These are phyloP conservation scores for Coelastrella sp. DNA, from an alignment of 139 green algal genomes.

Conservation along the genomic window DNA sequence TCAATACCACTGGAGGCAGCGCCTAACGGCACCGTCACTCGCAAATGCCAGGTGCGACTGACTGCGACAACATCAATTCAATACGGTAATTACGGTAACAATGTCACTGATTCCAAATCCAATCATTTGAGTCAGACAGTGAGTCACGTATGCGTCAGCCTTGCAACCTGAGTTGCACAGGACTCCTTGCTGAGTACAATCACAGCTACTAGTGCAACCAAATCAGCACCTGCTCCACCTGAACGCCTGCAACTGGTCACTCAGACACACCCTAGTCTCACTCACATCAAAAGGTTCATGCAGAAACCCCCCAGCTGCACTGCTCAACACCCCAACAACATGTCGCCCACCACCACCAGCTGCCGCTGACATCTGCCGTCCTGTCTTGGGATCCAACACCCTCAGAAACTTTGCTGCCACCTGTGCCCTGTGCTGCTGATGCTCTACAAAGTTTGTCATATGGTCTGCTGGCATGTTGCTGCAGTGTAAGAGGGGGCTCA, in stretches of 20 bases:
- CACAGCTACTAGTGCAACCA: no score
- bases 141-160: no score
- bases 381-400: slow-evolving; percentile 5
- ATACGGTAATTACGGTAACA: no score
- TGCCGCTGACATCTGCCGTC: background rate
- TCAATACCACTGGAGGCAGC: no score
- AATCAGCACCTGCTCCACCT: slow-evolving; percentile 26
- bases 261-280: slow-evolving; percentile 51
- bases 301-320: slow-evolving; percentile 58
- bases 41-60: no score
- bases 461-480: slow-evolving; percentile 54
- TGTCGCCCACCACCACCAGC: slow-evolving; percentile 2
- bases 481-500: slow-evolving; percentile 59
- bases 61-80: no score
- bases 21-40: no score
- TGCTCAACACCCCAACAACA: slow-evolving; percentile 58
- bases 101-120: no score
- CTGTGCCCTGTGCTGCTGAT: slow-evolving; percentile 52
- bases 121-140: no score
- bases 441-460: slow-evolving; percentile 74
- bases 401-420: background rate
- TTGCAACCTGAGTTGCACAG: no score
- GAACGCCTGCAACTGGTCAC: background rate
- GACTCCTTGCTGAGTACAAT: no score
- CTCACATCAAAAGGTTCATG: slow-evolving; percentile 61